Evolutionary conservation across 371 early-diverging fungal genomes (phyloP), one percentile per base, ranked within the genome.

Genomic region (Gilbertella persicaria): DNA sequence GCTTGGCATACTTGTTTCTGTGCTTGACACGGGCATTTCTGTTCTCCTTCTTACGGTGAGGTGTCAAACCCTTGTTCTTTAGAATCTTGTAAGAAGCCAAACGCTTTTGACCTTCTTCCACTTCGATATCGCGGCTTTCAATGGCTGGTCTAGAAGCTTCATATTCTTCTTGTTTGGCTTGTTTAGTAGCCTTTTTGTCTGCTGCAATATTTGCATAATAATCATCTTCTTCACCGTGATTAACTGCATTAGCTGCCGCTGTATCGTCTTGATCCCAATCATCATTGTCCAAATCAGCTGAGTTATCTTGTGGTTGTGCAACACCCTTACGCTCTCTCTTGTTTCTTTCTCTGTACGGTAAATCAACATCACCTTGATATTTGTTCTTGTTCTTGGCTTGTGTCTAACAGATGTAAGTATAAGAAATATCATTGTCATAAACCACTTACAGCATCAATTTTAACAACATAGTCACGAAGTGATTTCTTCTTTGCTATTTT

Each of bases 11-110:
- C 79, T 89, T 89, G 71, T 82, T 84, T 35, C 69, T 79, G 63
- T 92, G 86, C 81, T 95, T 96, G 66, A 98, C 96, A 69, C 98
- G 90, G 30, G 97, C 90, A 76, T 98, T 98, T 68, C 96, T 89
- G 62, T 91, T 82, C 49, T 93, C 94, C 86, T 96, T 96, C 73
- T 87, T 89, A 58, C 98, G 92, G 46, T 85, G 82, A 30, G 96
- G 97, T 25, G 93, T 91, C 37, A 98, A 83, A 48, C 98, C 98
- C 80, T 89, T 91, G 83, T 98, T 98, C 80, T 93, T 91, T 64
- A 97, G 81, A 53, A 98, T 98, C 64, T 89, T 83, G 76, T 91
- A 95, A 43, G 84, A 86, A 39, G 91, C 87, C 42, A 78, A 68
- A 45, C 98, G 92, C 70, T 96, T 96, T 41, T 78, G 71, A 54